These are phyloP conservation scores for Aleurites moluccanus DNA, from an alignment of 441 rosid species.

Conservation along the genomic window DNA sequence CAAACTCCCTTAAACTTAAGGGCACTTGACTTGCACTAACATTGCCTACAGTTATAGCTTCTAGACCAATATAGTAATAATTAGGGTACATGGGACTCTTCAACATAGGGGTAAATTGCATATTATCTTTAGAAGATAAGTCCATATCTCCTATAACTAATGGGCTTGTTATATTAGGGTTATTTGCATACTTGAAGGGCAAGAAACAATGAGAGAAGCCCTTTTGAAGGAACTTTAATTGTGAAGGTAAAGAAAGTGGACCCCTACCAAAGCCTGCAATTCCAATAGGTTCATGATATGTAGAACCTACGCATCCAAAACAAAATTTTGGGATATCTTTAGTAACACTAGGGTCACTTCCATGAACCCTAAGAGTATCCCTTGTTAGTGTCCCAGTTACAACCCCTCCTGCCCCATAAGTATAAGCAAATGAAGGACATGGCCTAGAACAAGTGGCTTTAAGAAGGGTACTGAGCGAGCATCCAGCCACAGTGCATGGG, in stretches of 20 bases:
- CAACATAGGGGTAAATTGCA: slow-evolving; percentile 77
- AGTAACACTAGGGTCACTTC: slow-evolving; percentile 23
- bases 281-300: slow-evolving; percentile 71
- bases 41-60: slow-evolving; percentile 55
- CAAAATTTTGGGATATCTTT: slow-evolving; percentile 53
- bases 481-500: slow-evolving; percentile 62
- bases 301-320: slow-evolving; percentile 70
- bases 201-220: slow-evolving; percentile 86
- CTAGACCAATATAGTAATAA: slow-evolving; percentile 70
- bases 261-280: slow-evolving; percentile 89
- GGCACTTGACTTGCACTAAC: slow-evolving; percentile 41
- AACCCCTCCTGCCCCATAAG: slow-evolving; percentile 72
- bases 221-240: slow-evolving; percentile 63
- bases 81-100: slow-evolving; percentile 59
- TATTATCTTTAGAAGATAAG: slow-evolving; percentile 34
- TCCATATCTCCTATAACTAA: slow-evolving; percentile 59
- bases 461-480: slow-evolving; percentile 58
- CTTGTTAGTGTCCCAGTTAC: slow-evolving; percentile 55
- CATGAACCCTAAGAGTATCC: slow-evolving; percentile 60
- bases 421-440: slow-evolving; percentile 83
- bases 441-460: slow-evolving; percentile 61
- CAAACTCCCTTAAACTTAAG: slow-evolving; percentile 54
- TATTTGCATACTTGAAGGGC: slow-evolving; percentile 71
- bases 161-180: slow-evolving; percentile 76
- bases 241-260: slow-evolving; percentile 64